Base-by-base conservation (phyloP, 805 yeast species). In the Barnettozyma californica region DNA sequence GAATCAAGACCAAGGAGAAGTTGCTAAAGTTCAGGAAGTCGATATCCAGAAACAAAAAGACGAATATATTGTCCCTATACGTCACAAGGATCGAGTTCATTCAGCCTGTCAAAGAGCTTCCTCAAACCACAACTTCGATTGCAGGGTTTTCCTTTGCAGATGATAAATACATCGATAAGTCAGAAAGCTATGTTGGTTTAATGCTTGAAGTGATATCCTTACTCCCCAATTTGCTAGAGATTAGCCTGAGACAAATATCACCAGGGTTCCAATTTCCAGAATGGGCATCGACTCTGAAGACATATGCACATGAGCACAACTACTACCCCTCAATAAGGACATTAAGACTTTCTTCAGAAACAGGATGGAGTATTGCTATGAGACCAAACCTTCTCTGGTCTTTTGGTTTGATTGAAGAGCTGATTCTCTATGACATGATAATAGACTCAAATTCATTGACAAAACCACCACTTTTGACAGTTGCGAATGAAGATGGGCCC, bases 341-440 rank as follows among this genome's bases (percentile, higher is more conserved):
- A n/a, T 56, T 76, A n/a, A 58, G 59, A 4, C 54, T 76, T 2
- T 64, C 70, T 4, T 69, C 78, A 0, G 76, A 76, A 50, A 49
- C 69, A 0, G 80, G 79, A 2, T 75, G 80, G 80, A 72, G 74
- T 31, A 74, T 80, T 14, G 79, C 83, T 4, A 62, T 80, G 53
- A 68, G 76, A 49, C 65, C 72, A 11, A 77, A 75, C 51, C 54
- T 80, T 8, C 59, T 78, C 1, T 64, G 76, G 53, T 65, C 81
- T 18, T 67, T 76, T 49, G 74, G 75, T 14, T 55, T 69, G 10
- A 69, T 80, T 6, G 65, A 71, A 29, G 73, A 72, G 44, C 59
- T 81, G 21, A 61, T 61, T 4, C 61, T 81, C 26, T 65, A 67
- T 42, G 74, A 77, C 51, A 69, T 81, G 55, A 69, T 76, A 20